Percentiles rank a stretch among this genome's conserved stretches.
Evolutionary conservation across 2,329 filamentous ascomycete species (phyloP).

Genomic region (Epichloe glyceriae): DNA sequence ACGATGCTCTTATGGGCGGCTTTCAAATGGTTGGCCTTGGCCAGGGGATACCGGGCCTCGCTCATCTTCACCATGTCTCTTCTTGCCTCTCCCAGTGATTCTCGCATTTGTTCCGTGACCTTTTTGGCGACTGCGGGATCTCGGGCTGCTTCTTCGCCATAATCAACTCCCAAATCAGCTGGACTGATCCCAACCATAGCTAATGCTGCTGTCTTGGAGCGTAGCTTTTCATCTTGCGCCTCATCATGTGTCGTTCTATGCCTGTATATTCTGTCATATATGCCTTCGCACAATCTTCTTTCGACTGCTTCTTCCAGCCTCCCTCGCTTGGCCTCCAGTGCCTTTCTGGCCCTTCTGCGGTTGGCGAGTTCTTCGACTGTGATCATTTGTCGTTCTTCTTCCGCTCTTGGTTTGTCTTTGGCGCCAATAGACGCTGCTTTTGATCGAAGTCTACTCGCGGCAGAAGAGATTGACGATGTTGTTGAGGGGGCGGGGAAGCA

Average conservation of each 20-base stretch:
- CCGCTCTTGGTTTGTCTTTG: conserved; percentile 37
- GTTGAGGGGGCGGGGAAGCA: conserved; percentile 39
- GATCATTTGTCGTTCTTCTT: conserved; percentile 68
- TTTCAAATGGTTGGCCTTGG: conserved; percentile 81
- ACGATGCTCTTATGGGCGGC: conserved; percentile 89
- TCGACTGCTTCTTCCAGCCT: conserved; percentile 87
- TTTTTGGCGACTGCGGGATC: conserved; percentile 44
- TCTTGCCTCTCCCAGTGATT: conserved; percentile 59
- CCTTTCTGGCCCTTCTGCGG: conserved; percentile 62
- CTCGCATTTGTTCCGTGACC: conserved; percentile 54
- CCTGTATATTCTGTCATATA: conserved; percentile 81
- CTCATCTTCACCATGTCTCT: conserved; percentile 67
- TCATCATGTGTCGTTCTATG: conserved; percentile 89
- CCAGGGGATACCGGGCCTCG: conserved; percentile 73
- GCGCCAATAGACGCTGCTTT: conserved; percentile 41
- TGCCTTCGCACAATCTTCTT: conserved; percentile 67
- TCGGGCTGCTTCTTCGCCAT: conserved; percentile 44
- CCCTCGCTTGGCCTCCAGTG: conserved; percentile 63
- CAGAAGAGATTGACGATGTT: conserved; percentile 40
- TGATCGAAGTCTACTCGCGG: conserved; percentile 41
- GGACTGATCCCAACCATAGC: conserved; percentile 84
- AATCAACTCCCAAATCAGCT: conserved; percentile 68
- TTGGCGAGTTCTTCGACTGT: conserved; percentile 74
- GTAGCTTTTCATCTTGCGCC: conserved; percentile 83
- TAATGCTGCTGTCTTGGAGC: conserved; percentile 85